A percentile compares a stretch with the other conserved stretches of the same genome.
Evolutionary conservation across 2,329 filamentous ascomycete species (phyloP).

Genomic region (Neonectria neomacrospora): DNA sequence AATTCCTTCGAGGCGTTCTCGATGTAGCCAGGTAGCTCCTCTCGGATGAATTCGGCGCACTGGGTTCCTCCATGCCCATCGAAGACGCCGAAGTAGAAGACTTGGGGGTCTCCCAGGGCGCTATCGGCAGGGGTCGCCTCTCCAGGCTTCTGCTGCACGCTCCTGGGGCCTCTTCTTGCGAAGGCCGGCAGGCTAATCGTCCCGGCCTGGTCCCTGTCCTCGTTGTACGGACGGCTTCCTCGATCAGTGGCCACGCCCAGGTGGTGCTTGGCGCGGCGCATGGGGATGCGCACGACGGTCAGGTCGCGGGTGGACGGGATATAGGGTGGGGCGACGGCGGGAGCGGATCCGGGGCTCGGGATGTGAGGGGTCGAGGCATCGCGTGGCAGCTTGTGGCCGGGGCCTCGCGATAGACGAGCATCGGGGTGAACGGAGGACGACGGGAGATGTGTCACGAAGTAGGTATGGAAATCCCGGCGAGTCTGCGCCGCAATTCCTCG

Average conservation of each 20-base stretch:
- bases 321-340: conserved; percentile 68
- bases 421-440: conserved; percentile 94
- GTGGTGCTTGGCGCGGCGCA: conserved; percentile 95
- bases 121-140: conserved; percentile 78
- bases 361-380: conserved; percentile 85
- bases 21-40: conserved; percentile 88
- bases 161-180: conserved; percentile 81
- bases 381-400: conserved; percentile 87
- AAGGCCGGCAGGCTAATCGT: conserved; percentile 95
- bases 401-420: conserved; percentile 69
- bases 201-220: conserved; percentile 93
- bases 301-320: conserved; percentile 74
- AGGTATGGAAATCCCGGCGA: conserved; percentile 82
- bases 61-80: conserved; percentile 94
- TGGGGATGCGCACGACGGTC: conserved; percentile 93
- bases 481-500: conserved; percentile 23
- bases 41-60: conserved; percentile 86
- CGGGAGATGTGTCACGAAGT: conserved; percentile 96
- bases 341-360: conserved; percentile 62
- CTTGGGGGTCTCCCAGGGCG: conserved; percentile 88
- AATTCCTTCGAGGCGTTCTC: conserved; percentile 83
- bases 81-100: conserved; percentile 98
- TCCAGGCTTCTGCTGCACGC: conserved; percentile 61
- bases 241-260: conserved; percentile 84
- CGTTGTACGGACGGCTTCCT: conserved; percentile 88